Evolutionary conservation across 805 yeast genomes (phyloP).

Genomic region (Candida corydali): DNA sequence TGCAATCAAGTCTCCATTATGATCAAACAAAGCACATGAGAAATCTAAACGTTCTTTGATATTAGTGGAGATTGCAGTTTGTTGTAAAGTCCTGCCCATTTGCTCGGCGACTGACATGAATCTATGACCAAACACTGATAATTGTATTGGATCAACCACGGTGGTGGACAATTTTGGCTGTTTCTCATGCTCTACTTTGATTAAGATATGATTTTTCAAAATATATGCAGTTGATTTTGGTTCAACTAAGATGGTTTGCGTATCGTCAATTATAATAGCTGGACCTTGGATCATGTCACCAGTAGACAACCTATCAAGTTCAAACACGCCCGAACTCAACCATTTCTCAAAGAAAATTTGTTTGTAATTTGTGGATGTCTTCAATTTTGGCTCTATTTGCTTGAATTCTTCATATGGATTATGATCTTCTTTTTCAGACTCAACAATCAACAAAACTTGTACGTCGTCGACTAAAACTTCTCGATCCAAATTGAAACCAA

Average conservation of each 20-base stretch:
- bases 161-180: slow-evolving; percentile 19
- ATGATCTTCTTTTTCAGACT: slow-evolving; percentile 46
- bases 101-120: slow-evolving; percentile 39
- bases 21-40: slow-evolving; percentile 43
- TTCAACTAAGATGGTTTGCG: slow-evolving; percentile 29
- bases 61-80: slow-evolving; percentile 43
- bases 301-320: slow-evolving; percentile 17
- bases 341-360: slow-evolving; percentile 29
- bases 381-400: background rate
- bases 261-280: slow-evolving; percentile 31
- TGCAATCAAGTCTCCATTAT: slow-evolving; percentile 40
- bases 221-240: slow-evolving; percentile 29
- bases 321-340: slow-evolving; percentile 20
- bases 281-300: slow-evolving; percentile 26
- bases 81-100: slow-evolving; percentile 43
- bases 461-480: slow-evolving; percentile 35
- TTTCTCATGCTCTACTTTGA: slow-evolving; percentile 22
- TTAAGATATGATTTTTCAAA: slow-evolving; percentile 25
- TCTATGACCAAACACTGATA: slow-evolving; percentile 39
- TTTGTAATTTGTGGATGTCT: slow-evolving; percentile 4
- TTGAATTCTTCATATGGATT: slow-evolving; percentile 45
- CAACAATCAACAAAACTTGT: slow-evolving; percentile 55
- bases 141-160: slow-evolving; percentile 33
- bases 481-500: slow-evolving; percentile 35
- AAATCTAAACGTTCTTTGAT: slow-evolving; percentile 43